Percentiles rank a stretch among this genome's conserved stretches.
These are phyloP conservation scores for Trypanosoma congolense DNA, from an alignment of 208 protist species.

Conservation along the genomic window DNA sequence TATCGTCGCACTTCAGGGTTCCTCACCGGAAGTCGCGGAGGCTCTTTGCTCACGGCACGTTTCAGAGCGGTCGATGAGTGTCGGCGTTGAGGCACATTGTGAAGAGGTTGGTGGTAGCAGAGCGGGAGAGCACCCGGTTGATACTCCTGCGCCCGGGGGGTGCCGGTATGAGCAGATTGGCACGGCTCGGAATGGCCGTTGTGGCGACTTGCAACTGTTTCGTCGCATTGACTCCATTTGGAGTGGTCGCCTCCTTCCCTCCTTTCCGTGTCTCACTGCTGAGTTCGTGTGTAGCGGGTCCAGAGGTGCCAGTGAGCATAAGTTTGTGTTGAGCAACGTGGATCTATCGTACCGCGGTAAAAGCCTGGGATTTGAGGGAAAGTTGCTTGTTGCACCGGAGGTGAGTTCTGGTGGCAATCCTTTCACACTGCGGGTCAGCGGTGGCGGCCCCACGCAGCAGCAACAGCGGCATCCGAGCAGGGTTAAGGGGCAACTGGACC, in stretches of 20 bases:
- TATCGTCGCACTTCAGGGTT: slow-evolving; percentile 81
- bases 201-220: slow-evolving; percentile 70
- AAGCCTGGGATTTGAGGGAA: slow-evolving; percentile 41
- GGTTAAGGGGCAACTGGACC: slow-evolving; percentile 38
- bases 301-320: background rate
- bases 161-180: slow-evolving; percentile 50
- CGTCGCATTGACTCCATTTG: slow-evolving; percentile 34
- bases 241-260: slow-evolving; percentile 37
- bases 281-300: slow-evolving; percentile 27
- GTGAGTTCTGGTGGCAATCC: slow-evolving; percentile 68
- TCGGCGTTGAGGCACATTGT: background rate
- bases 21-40: slow-evolving; percentile 36
- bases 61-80: background rate
- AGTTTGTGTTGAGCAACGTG: slow-evolving; percentile 40
- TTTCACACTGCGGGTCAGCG: slow-evolving; percentile 33
- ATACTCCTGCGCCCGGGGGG: no score
- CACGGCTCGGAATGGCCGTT: slow-evolving; percentile 55
- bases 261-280: slow-evolving; percentile 41
- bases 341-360: slow-evolving; percentile 83
- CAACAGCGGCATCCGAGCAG: slow-evolving; percentile 9
- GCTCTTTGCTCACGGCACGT: slow-evolving; percentile 22
- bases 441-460: background rate
- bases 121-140: no score
- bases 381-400: slow-evolving; percentile 29
- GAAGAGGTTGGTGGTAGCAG: slow-evolving; percentile 1